A percentile compares a stretch with the other conserved stretches of the same genome.
Evolutionary conservation across 352 stramenopile species (phyloP).

Genomic region (Globisporangium middletonii): DNA sequence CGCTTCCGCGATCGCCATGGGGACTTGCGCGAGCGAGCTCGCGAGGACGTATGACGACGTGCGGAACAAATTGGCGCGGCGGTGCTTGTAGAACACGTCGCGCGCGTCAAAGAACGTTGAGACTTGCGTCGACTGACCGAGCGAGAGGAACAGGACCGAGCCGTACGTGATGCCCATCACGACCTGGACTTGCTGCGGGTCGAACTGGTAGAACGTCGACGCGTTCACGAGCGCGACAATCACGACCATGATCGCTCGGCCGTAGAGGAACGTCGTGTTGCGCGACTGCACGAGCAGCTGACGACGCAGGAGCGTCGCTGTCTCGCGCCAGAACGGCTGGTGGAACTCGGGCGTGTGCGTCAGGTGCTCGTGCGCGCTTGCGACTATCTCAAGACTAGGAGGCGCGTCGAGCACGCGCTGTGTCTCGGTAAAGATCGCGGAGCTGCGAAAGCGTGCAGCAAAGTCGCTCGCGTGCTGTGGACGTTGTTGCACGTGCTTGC

Average conservation of each 20-base stretch:
- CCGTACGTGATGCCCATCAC: constrained; percentile 74
- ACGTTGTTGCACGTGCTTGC: constrained; percentile 12
- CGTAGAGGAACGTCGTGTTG: constrained; percentile 40
- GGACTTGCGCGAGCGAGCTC: constrained; percentile 53
- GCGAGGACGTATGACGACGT: constrained; percentile 56
- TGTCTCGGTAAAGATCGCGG: constrained; percentile 24
- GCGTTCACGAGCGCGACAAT: constrained; percentile 33
- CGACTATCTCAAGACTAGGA: constrained; percentile 17
- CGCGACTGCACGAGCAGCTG: constrained; percentile 54
- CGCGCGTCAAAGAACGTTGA: constrained; percentile 61
- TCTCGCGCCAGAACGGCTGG: constrained; percentile 31
- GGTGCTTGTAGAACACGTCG: constrained; percentile 79
- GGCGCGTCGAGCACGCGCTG: constrained; percentile 20
- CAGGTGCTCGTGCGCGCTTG: constrained; percentile 24
- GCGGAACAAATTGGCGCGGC: constrained; percentile 70
- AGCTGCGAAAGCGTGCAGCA: constrained; percentile 23
- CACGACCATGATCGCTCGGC: constrained; percentile 31
- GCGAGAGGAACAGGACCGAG: constrained; percentile 61
- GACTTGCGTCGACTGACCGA: constrained; percentile 69
- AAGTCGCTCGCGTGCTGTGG: constrained; percentile 28
- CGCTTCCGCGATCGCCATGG: constrained; percentile 46
- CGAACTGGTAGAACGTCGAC: constrained; percentile 38
- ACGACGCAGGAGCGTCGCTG: constrained; percentile 30
- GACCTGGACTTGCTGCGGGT: constrained; percentile 27
- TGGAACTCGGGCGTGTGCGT: constrained; percentile 35